phyloP scores from a whole-genome alignment of 1,139 yeast genomes.

The Candida smagusa region DNA sequence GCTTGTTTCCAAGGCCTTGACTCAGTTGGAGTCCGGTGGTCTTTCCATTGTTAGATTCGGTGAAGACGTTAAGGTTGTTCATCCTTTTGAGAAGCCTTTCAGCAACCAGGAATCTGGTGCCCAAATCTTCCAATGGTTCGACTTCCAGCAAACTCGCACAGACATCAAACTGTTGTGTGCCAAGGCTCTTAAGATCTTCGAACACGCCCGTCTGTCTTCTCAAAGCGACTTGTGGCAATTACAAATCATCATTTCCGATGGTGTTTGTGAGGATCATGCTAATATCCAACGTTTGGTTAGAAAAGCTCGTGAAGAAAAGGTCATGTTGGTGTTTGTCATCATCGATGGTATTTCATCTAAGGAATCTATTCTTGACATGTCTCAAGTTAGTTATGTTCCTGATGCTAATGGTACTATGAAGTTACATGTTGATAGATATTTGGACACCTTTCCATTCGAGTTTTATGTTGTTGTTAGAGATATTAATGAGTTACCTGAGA shows the following conservation, averaged over 20 bases:
- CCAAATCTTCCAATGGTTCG: conserved; percentile 81
- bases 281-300: conserved; percentile 80
- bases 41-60: conserved; percentile 91
- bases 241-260: conserved; percentile 90
- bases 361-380: conserved; percentile 92
- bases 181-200: conserved; percentile 72
- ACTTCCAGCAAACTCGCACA: conserved; percentile 84
- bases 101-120: conserved; percentile 77
- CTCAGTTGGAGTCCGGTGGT: conserved; percentile 94
- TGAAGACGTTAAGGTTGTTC: conserved; percentile 77
- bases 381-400: conserved; percentile 74
- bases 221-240: conserved; percentile 85
- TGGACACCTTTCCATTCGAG: conserved; percentile 95
- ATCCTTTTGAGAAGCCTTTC: conserved; percentile 85
- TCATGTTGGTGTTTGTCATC: conserved; percentile 93
- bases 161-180: conserved; percentile 73
- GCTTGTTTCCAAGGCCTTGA: conserved; percentile 86
- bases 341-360: conserved; percentile 84
- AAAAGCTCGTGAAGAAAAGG: conserved; percentile 84
- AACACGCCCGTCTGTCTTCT: conserved; percentile 56
- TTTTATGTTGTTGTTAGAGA: conserved; percentile 92
- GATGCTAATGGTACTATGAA: conserved; percentile 71
- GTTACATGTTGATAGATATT: conserved; percentile 75
- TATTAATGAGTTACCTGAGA: conserved; percentile 85
- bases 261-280: conserved; percentile 94